Conservation (phyloP, 192 early-diverging fungal genomes). For the Entophlyctis luteolus region DNA sequence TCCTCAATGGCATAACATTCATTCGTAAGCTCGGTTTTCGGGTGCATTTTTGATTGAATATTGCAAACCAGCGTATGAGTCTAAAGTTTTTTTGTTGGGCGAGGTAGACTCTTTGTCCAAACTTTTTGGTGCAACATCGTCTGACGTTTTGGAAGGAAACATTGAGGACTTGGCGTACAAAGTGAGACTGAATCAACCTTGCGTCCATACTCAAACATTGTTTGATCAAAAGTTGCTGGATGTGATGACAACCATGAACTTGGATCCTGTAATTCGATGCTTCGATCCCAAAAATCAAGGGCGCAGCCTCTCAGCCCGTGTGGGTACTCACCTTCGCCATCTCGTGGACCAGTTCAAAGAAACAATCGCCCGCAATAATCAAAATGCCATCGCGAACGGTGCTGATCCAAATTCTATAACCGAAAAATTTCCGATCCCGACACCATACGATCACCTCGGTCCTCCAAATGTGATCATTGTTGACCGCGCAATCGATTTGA, state of each 20-base stretch:
- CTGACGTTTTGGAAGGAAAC: background rate
- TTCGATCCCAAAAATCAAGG: conserved; percentile 57
- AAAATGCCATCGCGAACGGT: too few relatives aligned
- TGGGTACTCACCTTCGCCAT: conserved; percentile 47
- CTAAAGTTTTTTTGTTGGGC: conserved; percentile 66
- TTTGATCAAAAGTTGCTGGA: conserved; percentile 1
- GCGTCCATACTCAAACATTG: conserved; percentile 41
- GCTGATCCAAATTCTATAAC: too few relatives aligned
- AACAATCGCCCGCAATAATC: conserved; percentile 62
- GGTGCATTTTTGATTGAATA: background rate
- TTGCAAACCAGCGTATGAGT: background rate
- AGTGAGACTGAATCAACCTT: conserved; percentile 46
- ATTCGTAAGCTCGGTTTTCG: background rate
- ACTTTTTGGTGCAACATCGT: conserved; percentile 38
- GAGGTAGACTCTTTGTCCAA: conserved; percentile 57
- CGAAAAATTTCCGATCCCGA: conserved; percentile 44
- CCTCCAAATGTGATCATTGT: conserved; percentile 83
- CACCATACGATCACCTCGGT: conserved; percentile 31
- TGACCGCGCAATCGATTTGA: conserved; percentile 86
- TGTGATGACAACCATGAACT: conserved; percentile 56
- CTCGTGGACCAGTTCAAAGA: conserved; percentile 79
- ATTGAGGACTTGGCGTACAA: conserved; percentile 32
- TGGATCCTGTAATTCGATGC: conserved; percentile 88
- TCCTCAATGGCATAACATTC: background rate
- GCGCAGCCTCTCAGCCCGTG: conserved; percentile 1